Evolutionary conservation across 495 filamentous ascomycete species (phyloP), one percentile per base, ranked within the genome.

Genomic region (Rhypophila decipiens): DNA sequence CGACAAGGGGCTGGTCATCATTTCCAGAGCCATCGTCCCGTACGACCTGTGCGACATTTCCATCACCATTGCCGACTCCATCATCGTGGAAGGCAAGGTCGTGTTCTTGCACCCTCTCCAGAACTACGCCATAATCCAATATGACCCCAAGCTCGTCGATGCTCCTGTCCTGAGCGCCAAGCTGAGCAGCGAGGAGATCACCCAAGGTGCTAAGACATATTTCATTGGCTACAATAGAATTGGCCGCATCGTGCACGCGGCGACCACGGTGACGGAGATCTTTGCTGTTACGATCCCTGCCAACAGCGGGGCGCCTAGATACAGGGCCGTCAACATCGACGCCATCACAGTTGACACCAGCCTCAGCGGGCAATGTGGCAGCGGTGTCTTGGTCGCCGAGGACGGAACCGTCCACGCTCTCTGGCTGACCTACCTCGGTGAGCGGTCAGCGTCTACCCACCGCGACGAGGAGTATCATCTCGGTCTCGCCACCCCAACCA

Each of bases 221-320:
- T 97, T 99, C 61, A 85, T 99, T 37, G 93, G 93, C 18, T 95
- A 94, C 74, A 99, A 99, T 58, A 85, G 95, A 51, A 97, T 96
- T 52, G 80, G 89, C 47, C 80, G 93, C 24, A 88, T 95, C 19
- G 90, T 96, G 11, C 87, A 97, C 48, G 87, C 90, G 4, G 88
- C 95, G 53, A 97, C 93, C 0, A 86, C 87, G 0, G 88, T 99
- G 23, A 97, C 94, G 9, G 93, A 99, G 66, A 95, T 97, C 61
- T 96, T 91, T 4, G 93, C 93, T 23, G 93, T 99, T 4, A 88
- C 93, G 2, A 96, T 99, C 47, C 93, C 93, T 0, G 89, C 93
- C 5, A 95, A 94, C 57, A 82, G 86, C 2, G 79, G 86, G 10
- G 88, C 93, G 8, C 93, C 93, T n/a, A 74, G 93, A 43, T 98